Conservation (phyloP, 345 rosid species). For the Lumnitzera racemosa region DNA sequence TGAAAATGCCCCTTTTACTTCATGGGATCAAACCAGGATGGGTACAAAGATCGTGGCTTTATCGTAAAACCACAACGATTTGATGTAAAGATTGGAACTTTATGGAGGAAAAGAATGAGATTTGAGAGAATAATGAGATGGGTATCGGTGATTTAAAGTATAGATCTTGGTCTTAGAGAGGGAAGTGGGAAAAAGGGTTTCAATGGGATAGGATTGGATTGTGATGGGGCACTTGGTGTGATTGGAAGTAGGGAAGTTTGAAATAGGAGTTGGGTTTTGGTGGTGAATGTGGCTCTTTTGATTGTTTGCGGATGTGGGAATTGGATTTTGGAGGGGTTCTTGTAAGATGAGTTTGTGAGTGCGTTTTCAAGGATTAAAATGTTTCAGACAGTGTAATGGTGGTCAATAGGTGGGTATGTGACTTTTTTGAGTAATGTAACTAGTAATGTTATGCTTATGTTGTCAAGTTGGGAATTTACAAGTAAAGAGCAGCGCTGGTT, state of each 20-base stretch:
- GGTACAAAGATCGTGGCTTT: background rate
- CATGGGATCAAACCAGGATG: conserved; percentile 5
- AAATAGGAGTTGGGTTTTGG: conserved; percentile 14
- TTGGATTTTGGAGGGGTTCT: background rate
- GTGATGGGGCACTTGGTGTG: too few species aligned
- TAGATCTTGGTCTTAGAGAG: too few species aligned
- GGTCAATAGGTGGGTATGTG: too few species aligned
- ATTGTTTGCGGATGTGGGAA: background rate
- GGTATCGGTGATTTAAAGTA: background rate
- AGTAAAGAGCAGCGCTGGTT: too few species aligned
- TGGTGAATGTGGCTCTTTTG: conserved; percentile 25
- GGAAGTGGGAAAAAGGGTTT: conserved; percentile 1
- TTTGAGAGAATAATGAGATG: background rate
- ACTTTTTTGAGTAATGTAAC: too few species aligned
- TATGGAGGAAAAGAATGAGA: conserved; percentile 5
- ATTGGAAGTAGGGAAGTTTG: background rate
- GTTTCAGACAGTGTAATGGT: too few species aligned
- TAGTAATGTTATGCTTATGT: too few species aligned
- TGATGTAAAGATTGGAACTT: background rate
- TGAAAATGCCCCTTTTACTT: conserved; percentile 25
- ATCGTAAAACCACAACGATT: too few species aligned
- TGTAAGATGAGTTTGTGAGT: background rate
- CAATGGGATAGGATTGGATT: too few species aligned
- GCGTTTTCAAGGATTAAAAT: too few species aligned
- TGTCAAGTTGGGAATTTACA: too few species aligned